Evolutionary conservation across 768 basidiomycete species (phyloP), one percentile per base, ranked within the genome.

Genomic region (Lyophyllum decastes): DNA sequence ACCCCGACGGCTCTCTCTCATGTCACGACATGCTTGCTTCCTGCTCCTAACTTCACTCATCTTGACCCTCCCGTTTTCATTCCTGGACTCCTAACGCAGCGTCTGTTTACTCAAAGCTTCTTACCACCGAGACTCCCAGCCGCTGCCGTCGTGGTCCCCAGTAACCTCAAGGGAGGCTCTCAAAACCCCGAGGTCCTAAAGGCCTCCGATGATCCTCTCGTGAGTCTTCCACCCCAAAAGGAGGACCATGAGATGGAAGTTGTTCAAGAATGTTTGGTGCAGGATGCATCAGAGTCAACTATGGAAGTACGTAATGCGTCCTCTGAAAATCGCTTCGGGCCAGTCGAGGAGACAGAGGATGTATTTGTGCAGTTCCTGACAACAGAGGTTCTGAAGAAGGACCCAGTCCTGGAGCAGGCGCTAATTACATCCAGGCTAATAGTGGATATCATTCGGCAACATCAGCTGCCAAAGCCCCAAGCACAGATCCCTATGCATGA

Each of bases 91-190:
- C 41, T 61, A 34, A 65, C 64, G 2, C 56, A 54, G 9, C 19
- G 58, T 2, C 51, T 63, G 24, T 65, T 65, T 35, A 43, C 62
- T 11, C 57, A 60, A 35, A 65, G 62, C 27, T 63, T 59, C 45
- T 40, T 65, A 17, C 55, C 50, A 6, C 59, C 54, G 3, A 56
- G n/a, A 7, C 10, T 25, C 17, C 35, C 12, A 6, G 22, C 16
- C 4, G 47, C 33, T 14, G 45, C 12, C 26, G 43, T 26, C 26
- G 43, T 26, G 41, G 52, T 17, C 0, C 33, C 25, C 27, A 26
- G 21, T 44, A 25, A 35, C 11, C 9, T 34, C 8, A 33, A 22
- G 44, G 22, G 25, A 26, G 25, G 4, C 24, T 21, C 48, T 16
- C 21, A 21, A 19, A 4, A 26, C 16, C 9, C 40, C 5, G n/a